Evolutionary conservation across 441 rosid genomes (phyloP).

Genomic region (Bruguiera hainesii): DNA sequence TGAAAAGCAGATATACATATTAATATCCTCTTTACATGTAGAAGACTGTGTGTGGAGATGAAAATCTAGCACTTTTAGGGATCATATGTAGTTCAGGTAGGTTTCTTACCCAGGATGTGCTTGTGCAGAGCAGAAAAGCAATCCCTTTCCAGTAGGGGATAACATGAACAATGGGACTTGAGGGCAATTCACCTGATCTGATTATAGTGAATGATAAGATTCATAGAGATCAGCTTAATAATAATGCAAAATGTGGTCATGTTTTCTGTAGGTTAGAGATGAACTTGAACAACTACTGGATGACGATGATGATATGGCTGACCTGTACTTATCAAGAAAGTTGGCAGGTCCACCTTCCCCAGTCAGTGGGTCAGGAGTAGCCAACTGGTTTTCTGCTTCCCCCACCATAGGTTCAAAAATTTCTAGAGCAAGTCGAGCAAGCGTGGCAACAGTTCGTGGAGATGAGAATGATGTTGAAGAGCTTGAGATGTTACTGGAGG

Average conservation of each 20-base stretch:
- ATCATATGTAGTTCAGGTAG: too few species aligned
- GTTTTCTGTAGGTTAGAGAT: constrained; percentile 29
- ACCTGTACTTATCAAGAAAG: constrained; percentile 83
- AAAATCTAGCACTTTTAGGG: too few species aligned
- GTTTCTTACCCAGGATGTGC: too few species aligned
- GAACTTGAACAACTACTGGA: constrained; percentile 87
- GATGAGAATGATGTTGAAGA: constrained; percentile 97
- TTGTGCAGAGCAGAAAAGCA: neutral
- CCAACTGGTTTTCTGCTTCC: constrained; percentile 61
- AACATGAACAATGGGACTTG: neutral
- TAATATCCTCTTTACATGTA: too few species aligned
- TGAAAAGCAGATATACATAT: too few species aligned
- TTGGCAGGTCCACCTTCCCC: constrained; percentile 64
- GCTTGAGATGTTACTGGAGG: constrained; percentile 99
- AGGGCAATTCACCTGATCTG: neutral
- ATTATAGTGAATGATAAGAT: too few species aligned
- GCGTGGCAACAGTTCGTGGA: constrained; percentile 69
- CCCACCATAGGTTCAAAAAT: constrained; percentile 80
- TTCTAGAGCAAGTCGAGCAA: constrained; percentile 90
- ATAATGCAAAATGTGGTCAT: neutral
- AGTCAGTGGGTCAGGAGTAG: constrained; percentile 56
- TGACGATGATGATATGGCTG: constrained; percentile 97
- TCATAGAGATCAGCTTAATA: too few species aligned
- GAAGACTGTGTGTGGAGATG: too few species aligned
- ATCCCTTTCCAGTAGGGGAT: neutral